These are phyloP conservation scores for Zoysia japonica DNA, from an alignment of 176 grass and related monocot species.

Conservation along the genomic window DNA sequence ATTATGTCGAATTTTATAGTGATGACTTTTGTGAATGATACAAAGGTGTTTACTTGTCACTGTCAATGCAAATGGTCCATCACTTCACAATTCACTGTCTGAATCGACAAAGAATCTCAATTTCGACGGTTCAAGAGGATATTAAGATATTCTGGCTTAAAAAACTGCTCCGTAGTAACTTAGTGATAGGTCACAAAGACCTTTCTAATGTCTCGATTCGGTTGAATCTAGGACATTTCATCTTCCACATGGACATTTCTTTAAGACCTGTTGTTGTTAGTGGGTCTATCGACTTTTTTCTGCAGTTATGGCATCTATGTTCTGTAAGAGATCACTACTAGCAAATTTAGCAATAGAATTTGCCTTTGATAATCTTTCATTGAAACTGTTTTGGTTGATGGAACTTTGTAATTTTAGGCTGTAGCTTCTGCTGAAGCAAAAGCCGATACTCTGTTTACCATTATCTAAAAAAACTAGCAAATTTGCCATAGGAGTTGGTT, in stretches of 20 bases:
- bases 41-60: background rate
- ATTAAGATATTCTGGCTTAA: background rate
- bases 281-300: background rate
- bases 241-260: background rate
- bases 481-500: background rate
- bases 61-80: background rate
- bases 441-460: no score
- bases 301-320: background rate
- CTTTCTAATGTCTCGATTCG: background rate
- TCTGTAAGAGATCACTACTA: background rate
- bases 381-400: no score
- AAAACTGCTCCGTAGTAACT: background rate
- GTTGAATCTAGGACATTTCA: background rate
- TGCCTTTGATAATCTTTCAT: background rate
- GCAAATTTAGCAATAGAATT: background rate
- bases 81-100: background rate
- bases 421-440: no score
- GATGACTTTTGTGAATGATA: background rate
- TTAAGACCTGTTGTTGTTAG: background rate
- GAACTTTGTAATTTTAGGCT: no score
- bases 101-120: background rate
- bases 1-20: background rate
- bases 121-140: background rate
- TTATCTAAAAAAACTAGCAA: background rate
- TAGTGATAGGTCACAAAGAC: background rate